Conservation (phyloP, 2,329 filamentous ascomycete genomes). For the Cryphonectria radicalis region DNA sequence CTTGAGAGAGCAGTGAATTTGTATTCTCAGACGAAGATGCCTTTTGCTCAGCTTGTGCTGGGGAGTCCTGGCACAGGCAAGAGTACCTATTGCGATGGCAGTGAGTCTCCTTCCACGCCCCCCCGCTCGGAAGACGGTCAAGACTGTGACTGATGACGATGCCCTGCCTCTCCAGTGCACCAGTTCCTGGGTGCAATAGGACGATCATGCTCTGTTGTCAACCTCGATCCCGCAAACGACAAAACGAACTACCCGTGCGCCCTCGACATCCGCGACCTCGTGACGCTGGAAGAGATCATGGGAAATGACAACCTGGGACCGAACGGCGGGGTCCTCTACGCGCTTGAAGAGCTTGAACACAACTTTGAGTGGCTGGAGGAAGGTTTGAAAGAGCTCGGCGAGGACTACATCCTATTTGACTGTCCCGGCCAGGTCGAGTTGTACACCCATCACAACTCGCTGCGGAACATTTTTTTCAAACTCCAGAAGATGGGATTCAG, state of each 20-base stretch:
- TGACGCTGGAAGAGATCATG: slow-evolving; percentile 96
- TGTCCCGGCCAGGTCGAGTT: slow-evolving; percentile 97
- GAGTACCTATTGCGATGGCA: slow-evolving; percentile 97
- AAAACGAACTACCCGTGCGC: slow-evolving; percentile 86
- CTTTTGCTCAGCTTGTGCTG: slow-evolving; percentile 78
- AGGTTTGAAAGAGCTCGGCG: slow-evolving; percentile 76
- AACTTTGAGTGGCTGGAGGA: slow-evolving; percentile 92
- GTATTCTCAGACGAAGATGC: slow-evolving; percentile 47
- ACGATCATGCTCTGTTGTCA: slow-evolving; percentile 91
- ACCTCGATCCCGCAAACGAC: slow-evolving; percentile 97
- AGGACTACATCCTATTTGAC: slow-evolving; percentile 94
- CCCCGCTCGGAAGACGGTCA: slow-evolving; percentile 4
- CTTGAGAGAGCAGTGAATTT: not conserved
- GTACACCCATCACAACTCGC: slow-evolving; percentile 90
- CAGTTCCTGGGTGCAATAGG: slow-evolving; percentile 97
- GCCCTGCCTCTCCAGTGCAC: slow-evolving; percentile 64
- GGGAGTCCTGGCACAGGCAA: slow-evolving; percentile 96
- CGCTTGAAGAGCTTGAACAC: slow-evolving; percentile 90
- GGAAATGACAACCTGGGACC: slow-evolving; percentile 85
- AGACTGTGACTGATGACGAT: slow-evolving; percentile 12
- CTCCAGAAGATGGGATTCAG: slow-evolving; percentile 91
- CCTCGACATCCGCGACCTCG: slow-evolving; percentile 84
- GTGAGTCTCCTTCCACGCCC: slow-evolving; percentile 47
- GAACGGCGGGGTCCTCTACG: slow-evolving; percentile 91
- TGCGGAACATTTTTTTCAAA: slow-evolving; percentile 89